These are phyloP conservation scores for Alternaria gansuensis DNA, from an alignment of 2,329 filamentous ascomycete genomes.

Conservation along the genomic window DNA sequence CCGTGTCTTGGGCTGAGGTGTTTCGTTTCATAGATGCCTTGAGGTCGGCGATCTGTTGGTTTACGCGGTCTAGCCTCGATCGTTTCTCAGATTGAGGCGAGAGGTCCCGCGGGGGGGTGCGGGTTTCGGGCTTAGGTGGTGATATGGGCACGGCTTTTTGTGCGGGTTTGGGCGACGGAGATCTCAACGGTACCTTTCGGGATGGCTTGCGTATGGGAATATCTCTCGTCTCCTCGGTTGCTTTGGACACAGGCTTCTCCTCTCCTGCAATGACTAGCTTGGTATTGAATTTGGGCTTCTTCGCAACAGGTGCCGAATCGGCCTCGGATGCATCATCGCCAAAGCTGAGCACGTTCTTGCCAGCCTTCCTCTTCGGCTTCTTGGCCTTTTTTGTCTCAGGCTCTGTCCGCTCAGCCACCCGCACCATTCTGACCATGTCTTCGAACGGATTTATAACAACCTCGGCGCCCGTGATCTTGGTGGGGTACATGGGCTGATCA, in stretches of 20 bases:
- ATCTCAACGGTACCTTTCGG: slow-evolving; percentile 37
- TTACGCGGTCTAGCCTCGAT: slow-evolving; percentile 71
- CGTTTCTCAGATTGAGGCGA: slow-evolving; percentile 52
- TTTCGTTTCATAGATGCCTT: slow-evolving; percentile 83
- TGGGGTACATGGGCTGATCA: slow-evolving; percentile 85
- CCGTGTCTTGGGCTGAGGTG: slow-evolving; percentile 41
- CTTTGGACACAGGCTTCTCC: slow-evolving; percentile 50
- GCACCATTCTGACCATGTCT: slow-evolving; percentile 76
- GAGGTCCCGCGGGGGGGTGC: slow-evolving; percentile 49
- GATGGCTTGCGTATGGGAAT: slow-evolving; percentile 48
- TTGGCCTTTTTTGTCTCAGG: slow-evolving; percentile 57
- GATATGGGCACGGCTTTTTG: slow-evolving; percentile 24
- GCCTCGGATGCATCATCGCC: slow-evolving; percentile 69
- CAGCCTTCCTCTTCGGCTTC: slow-evolving; percentile 73
- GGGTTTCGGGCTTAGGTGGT: slow-evolving; percentile 30
- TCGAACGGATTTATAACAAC: slow-evolving; percentile 83
- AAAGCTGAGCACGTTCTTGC: slow-evolving; percentile 81
- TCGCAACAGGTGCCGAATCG: slow-evolving; percentile 67
- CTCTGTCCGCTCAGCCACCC: slow-evolving; percentile 62
- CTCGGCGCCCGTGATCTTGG: slow-evolving; percentile 77
- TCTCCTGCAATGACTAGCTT: slow-evolving; percentile 67
- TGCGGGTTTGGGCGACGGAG: slow-evolving; percentile 36
- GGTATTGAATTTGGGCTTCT: slow-evolving; percentile 82
- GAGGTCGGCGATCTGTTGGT: slow-evolving; percentile 80
- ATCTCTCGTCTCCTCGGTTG: slow-evolving; percentile 43